A percentile compares a stretch with the other conserved stretches of the same genome.
Evolutionary conservation across 164 flowering plant species (phyloP).

Genomic region (Vitis cinerea): DNA sequence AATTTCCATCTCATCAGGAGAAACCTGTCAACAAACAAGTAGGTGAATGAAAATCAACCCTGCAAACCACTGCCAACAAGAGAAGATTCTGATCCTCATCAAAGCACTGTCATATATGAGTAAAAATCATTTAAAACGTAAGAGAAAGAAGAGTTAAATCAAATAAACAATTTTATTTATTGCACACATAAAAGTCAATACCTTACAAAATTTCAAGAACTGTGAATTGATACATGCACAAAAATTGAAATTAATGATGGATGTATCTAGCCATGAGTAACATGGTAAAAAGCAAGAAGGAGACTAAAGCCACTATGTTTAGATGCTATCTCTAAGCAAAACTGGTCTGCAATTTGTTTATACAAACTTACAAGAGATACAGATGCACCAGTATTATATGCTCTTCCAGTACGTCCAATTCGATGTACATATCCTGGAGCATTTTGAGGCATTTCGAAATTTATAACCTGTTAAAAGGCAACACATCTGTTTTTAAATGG

Average conservation of each 20-base stretch:
- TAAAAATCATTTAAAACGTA: not conserved
- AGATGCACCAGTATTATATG: slow-evolving; percentile 79
- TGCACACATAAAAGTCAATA: not conserved
- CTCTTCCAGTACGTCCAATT: slow-evolving; percentile 98
- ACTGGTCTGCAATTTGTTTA: not conserved
- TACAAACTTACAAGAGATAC: slow-evolving; percentile 75
- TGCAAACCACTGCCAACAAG: not conserved
- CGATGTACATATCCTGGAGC: slow-evolving; percentile 87
- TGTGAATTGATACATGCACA: not conserved
- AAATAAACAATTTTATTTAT: not conserved
- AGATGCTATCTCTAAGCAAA: not conserved
- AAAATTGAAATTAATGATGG: not conserved
- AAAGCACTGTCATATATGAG: not conserved
- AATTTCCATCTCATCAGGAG: slow-evolving; percentile 75
- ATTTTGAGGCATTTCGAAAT: slow-evolving; percentile 83
- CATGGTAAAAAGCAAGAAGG: not conserved
- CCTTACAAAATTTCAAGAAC: not conserved
- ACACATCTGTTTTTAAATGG: not conserved
- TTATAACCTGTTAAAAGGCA: slow-evolving; percentile 64
- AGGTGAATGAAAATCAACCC: not conserved
- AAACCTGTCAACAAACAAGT: slow-evolving; percentile 49
- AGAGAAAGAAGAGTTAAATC: not conserved
- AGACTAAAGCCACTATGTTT: not conserved
- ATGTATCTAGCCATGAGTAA: not conserved
- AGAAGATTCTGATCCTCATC: not conserved